These are phyloP conservation scores for Fistulifera pelliculosa DNA, from an alignment of 108 stramenopile genomes.

Conservation along the genomic window DNA sequence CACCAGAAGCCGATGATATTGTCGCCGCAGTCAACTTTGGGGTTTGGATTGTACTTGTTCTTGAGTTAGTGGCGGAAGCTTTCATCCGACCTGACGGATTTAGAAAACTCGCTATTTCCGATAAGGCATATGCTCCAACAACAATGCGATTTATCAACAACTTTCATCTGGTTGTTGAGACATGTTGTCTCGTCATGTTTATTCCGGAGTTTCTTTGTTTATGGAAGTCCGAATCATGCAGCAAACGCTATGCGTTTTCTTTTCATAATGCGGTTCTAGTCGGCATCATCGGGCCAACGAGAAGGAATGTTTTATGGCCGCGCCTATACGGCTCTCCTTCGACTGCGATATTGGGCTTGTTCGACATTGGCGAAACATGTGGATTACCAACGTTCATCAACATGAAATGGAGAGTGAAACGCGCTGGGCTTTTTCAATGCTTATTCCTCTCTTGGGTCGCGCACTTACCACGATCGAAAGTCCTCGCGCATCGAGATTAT, in stretches of 20 bases:
- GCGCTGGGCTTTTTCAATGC: not conserved
- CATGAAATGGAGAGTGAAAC: not conserved
- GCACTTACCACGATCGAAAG: not conserved
- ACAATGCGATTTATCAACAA: constrained; percentile 61
- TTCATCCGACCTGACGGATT: constrained; percentile 68
- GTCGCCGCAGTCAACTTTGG: constrained; percentile 50
- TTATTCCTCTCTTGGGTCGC: constrained; percentile 4
- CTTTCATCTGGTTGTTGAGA: constrained; percentile 60
- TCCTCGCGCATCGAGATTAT: not conserved
- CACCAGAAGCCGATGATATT: constrained; percentile 32
- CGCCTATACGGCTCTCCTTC: constrained; percentile 37
- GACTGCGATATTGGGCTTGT: constrained; percentile 75
- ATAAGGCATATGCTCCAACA: constrained; percentile 61
- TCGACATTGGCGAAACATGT: constrained; percentile 66
- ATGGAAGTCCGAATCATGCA: constrained; percentile 23
- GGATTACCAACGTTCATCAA: constrained; percentile 30
- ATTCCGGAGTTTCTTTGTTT: constrained; percentile 69
- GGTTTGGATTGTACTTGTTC: constrained; percentile 53
- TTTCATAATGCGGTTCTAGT: constrained; percentile 16
- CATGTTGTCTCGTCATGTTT: constrained; percentile 47
- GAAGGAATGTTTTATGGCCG: constrained; percentile 33
- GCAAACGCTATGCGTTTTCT: constrained; percentile 18
- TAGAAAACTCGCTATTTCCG: constrained; percentile 37
- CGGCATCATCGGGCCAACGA: constrained; percentile 22
- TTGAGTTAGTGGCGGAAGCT: constrained; percentile 67